Evolutionary conservation across 2,329 filamentous ascomycete species (phyloP).

Genomic region (Colletotrichum caudatum): DNA sequence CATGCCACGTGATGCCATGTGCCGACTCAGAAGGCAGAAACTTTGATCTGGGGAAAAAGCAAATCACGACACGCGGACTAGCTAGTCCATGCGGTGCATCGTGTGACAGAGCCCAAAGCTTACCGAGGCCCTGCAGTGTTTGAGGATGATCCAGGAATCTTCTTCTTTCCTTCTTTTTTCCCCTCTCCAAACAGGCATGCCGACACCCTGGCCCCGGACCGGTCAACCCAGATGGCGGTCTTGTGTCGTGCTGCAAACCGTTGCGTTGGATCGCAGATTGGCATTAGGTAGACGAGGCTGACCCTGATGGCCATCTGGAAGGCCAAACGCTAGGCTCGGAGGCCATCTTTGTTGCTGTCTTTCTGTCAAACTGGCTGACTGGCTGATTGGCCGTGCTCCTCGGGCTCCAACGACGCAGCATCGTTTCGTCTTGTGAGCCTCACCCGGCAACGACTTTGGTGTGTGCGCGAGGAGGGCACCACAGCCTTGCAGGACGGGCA

Average conservation of each 20-base stretch:
- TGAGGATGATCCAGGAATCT: slow-evolving; percentile 1
- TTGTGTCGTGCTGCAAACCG: slow-evolving; percentile 22
- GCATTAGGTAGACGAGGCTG: slow-evolving; percentile 26
- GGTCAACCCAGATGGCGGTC: slow-evolving; percentile 15
- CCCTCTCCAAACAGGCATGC: not conserved
- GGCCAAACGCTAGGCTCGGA: slow-evolving; percentile 11
- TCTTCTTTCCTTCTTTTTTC: slow-evolving; percentile 1
- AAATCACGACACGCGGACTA: not conserved
- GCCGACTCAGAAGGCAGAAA: slow-evolving; percentile 26
- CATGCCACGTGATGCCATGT: slow-evolving; percentile 24
- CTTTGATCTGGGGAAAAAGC: slow-evolving; percentile 10
- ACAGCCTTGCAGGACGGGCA: not conserved
- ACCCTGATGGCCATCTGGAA: slow-evolving; percentile 10
- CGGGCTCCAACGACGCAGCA: not conserved
- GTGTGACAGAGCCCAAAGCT: slow-evolving; percentile 17
- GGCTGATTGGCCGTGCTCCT: not conserved
- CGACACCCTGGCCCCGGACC: slow-evolving; percentile 6
- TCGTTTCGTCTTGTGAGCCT: slow-evolving; percentile 15
- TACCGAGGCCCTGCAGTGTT: slow-evolving; percentile 11
- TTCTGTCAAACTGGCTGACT: not conserved
- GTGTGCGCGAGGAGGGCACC: not conserved
- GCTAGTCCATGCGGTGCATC: slow-evolving; percentile 20
- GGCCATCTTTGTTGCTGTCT: slow-evolving; percentile 27
- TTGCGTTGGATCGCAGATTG: slow-evolving; percentile 27
- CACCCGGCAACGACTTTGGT: slow-evolving; percentile 19